Percentiles rank a stretch among this genome's conserved stretches.
These are phyloP conservation scores for Podospora conica DNA, from an alignment of 495 filamentous ascomycete species.

Conservation along the genomic window DNA sequence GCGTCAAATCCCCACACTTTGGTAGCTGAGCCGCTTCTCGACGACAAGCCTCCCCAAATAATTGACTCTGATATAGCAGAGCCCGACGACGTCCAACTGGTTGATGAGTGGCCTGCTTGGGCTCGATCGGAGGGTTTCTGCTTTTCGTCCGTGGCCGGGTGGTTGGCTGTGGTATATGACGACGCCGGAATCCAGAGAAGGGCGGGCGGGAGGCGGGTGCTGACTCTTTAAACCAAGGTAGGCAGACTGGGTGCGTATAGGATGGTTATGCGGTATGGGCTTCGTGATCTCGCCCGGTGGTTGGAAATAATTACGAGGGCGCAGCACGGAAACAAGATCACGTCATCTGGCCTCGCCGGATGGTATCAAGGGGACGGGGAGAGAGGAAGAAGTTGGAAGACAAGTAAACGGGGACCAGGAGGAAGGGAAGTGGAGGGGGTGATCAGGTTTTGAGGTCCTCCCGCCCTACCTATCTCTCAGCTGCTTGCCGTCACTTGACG, in stretches of 20 bases:
- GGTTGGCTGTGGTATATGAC: neutral
- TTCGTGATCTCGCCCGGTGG: constrained; percentile 1
- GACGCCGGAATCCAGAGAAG: neutral
- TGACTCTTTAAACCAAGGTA: constrained; percentile 14
- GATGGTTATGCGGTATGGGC: neutral
- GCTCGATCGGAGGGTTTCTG: neutral
- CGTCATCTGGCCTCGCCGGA: constrained; percentile 24
- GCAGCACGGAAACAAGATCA: constrained; percentile 20
- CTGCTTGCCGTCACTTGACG: constrained; percentile 26
- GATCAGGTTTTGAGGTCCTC: constrained; percentile 19
- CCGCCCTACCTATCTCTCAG: constrained; percentile 16
- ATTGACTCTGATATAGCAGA: constrained; percentile 13
- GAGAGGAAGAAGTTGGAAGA: constrained; percentile 15
- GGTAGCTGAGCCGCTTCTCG: constrained; percentile 21
- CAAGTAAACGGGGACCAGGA: neutral
- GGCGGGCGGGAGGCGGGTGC: neutral
- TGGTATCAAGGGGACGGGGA: constrained; percentile 18
- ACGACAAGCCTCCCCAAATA: constrained; percentile 28
- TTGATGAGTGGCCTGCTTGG: neutral
- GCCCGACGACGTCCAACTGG: neutral
- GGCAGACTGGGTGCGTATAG: neutral
- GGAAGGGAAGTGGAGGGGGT: constrained; percentile 8
- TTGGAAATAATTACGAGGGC: constrained; percentile 15
- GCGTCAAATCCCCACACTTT: constrained; percentile 25
- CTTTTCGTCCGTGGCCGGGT: neutral